Percentiles rank a stretch among this genome's conserved stretches.
Conservation (phyloP, 495 filamentous ascomycete species). For the Aspergillus leporis region DNA sequence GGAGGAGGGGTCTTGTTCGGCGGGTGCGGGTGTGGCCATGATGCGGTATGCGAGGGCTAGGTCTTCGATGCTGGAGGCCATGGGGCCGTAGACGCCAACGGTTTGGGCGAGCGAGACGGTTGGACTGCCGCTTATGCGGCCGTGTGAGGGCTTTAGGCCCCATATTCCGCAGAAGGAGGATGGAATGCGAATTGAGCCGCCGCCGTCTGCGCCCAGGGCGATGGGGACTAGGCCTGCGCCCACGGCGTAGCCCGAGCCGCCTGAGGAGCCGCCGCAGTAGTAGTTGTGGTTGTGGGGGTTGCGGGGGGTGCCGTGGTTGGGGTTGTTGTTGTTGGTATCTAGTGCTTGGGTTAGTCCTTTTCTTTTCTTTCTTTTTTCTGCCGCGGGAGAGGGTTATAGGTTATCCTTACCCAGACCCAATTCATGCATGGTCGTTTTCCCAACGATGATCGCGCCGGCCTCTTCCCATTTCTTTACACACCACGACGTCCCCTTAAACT, state of each 20-base stretch:
- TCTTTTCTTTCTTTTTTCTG: not conserved
- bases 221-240: slow-evolving; percentile 77
- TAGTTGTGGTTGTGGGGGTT: slow-evolving; percentile 82
- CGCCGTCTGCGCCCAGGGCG: slow-evolving; percentile 81
- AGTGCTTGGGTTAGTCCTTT: not conserved
- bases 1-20: slow-evolving; percentile 44
- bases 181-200: slow-evolving; percentile 83
- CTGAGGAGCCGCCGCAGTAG: slow-evolving; percentile 88
- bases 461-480: slow-evolving; percentile 74
- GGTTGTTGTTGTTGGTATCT: slow-evolving; percentile 85
- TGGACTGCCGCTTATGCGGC: slow-evolving; percentile 67
- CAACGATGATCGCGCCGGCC: slow-evolving; percentile 77
- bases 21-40: slow-evolving; percentile 70
- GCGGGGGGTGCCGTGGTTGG: slow-evolving; percentile 72
- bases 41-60: slow-evolving; percentile 79
- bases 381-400: not conserved
- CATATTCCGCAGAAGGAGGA: slow-evolving; percentile 81
- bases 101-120: slow-evolving; percentile 60
- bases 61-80: slow-evolving; percentile 76
- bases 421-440: slow-evolving; percentile 92
- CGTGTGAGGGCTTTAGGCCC: slow-evolving; percentile 82
- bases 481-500: slow-evolving; percentile 60
- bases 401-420: slow-evolving; percentile 64
- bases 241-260: slow-evolving; percentile 79
- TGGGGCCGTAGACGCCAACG: slow-evolving; percentile 71